Percentiles rank a stretch among this genome's conserved stretches.
Evolutionary conservation across 164 flowering plant genomes (phyloP).

Genomic region (Euptelea pleiosperma): DNA sequence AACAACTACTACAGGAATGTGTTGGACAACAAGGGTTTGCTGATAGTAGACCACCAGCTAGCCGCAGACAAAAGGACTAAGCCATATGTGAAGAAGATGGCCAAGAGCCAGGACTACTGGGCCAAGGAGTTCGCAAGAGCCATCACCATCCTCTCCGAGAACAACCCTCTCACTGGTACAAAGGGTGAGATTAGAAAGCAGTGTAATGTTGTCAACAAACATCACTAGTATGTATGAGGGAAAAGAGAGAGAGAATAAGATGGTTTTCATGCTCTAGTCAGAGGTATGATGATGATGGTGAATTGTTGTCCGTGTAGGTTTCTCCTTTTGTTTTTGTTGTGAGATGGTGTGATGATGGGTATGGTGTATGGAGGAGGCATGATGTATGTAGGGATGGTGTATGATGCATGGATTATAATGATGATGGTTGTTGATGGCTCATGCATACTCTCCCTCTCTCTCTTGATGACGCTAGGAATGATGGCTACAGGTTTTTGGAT

Average conservation of each 20-base stretch:
- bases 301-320: constrained; percentile 12
- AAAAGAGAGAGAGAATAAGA: constrained; percentile 18
- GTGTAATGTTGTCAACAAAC: constrained; percentile 84
- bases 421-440: constrained; percentile 14
- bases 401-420: constrained; percentile 22
- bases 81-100: constrained; percentile 91
- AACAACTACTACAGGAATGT: constrained; percentile 97
- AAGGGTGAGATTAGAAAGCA: constrained; percentile 93
- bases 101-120: constrained; percentile 84
- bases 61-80: constrained; percentile 76
- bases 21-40: constrained; percentile 87
- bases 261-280: constrained; percentile 9
- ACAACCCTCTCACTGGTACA: constrained; percentile 88
- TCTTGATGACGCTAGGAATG: too few relatives aligned
- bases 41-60: constrained; percentile 83
- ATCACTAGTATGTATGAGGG: constrained; percentile 23
- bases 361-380: constrained; percentile 3
- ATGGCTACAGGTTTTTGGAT: too few relatives aligned
- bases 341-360: constrained; percentile 8
- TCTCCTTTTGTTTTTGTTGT: constrained; percentile 8
- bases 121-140: constrained; percentile 75
- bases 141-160: constrained; percentile 78
- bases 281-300: constrained; percentile 8
- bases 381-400: constrained; percentile 35
- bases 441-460: constrained; percentile 8